These are phyloP conservation scores for Pestalotiopsis sp. DNA, from an alignment of 2,329 filamentous ascomycete genomes.

Conservation along the genomic window DNA sequence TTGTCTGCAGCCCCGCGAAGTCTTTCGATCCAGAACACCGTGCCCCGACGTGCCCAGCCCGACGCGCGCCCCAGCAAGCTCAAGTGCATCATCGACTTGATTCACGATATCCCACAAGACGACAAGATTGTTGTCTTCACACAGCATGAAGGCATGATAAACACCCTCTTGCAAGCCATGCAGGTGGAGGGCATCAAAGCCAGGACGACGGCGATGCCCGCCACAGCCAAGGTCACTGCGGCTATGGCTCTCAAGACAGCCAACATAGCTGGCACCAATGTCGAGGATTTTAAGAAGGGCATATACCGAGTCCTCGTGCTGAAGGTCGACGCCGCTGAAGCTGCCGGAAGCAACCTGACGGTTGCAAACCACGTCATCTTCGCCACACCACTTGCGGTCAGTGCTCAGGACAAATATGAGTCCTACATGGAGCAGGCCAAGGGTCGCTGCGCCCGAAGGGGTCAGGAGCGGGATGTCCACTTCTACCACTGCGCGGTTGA, in stretches of 20 bases:
- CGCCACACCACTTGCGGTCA: constrained; percentile 35
- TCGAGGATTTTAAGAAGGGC: constrained; percentile 31
- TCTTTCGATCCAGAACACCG: not conserved
- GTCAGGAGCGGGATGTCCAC: constrained; percentile 39
- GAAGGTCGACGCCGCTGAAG: constrained; percentile 39
- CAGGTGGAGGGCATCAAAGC: constrained; percentile 17
- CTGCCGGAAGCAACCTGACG: constrained; percentile 44
- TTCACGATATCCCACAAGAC: constrained; percentile 17
- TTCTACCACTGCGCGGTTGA: constrained; percentile 43
- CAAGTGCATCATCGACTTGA: constrained; percentile 19
- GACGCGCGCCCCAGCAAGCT: constrained; percentile 23
- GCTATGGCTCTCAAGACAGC: too few relatives aligned
- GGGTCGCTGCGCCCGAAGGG: constrained; percentile 41
- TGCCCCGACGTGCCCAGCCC: not conserved
- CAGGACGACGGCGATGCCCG: constrained; percentile 5
- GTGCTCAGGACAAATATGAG: constrained; percentile 34
- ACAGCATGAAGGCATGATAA: constrained; percentile 33
- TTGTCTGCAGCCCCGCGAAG: not conserved
- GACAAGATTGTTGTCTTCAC: constrained; percentile 40
- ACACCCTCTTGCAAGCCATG: constrained; percentile 27
- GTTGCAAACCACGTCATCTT: constrained; percentile 47
- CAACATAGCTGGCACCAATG: not conserved
- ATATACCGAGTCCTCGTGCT: constrained; percentile 36
- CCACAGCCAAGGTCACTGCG: too few relatives aligned
- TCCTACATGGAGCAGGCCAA: constrained; percentile 41